These are phyloP conservation scores for Akanthomyces lecanii DNA, from an alignment of 2,329 filamentous ascomycete genomes.

Conservation along the genomic window DNA sequence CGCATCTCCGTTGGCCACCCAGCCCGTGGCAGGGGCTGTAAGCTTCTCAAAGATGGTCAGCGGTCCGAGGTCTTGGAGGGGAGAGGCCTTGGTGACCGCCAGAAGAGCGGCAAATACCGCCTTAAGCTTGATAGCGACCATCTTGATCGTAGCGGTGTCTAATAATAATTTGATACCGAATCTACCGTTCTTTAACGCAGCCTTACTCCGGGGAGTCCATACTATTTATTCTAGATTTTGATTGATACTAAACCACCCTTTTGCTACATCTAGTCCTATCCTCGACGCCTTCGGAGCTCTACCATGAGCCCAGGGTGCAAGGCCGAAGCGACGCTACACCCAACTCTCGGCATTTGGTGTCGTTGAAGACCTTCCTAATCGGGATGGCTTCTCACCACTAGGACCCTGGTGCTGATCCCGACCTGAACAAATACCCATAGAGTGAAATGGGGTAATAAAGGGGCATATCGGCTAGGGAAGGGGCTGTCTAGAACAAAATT, in stretches of 20 bases:
- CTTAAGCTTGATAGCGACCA: not conserved
- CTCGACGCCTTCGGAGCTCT: not conserved
- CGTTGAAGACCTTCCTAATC: not conserved
- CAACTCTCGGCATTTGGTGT: not conserved
- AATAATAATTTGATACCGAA: not conserved
- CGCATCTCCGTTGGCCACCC: not conserved
- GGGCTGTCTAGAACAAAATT: not conserved
- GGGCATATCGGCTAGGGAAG: not conserved
- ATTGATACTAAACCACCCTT: no score
- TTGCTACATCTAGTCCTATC: not conserved
- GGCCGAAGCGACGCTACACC: no score
- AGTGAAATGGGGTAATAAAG: not conserved
- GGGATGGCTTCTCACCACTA: not conserved
- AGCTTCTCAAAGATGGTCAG: constrained; percentile 7
- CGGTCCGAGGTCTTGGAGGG: not conserved
- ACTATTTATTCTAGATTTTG: not conserved
- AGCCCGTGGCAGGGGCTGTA: not conserved
- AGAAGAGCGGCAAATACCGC: not conserved
- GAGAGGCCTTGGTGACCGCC: not conserved
- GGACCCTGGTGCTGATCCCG: not conserved
- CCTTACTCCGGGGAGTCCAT: not conserved
- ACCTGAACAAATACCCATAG: not conserved
- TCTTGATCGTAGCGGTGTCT: not conserved
- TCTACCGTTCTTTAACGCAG: no score
- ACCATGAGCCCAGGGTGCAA: no score